Percentiles rank a stretch among this genome's conserved stretches.
These are phyloP conservation scores for Orbilia ellipsospora DNA, from an alignment of 2,329 filamentous ascomycete species.

Conservation along the genomic window DNA sequence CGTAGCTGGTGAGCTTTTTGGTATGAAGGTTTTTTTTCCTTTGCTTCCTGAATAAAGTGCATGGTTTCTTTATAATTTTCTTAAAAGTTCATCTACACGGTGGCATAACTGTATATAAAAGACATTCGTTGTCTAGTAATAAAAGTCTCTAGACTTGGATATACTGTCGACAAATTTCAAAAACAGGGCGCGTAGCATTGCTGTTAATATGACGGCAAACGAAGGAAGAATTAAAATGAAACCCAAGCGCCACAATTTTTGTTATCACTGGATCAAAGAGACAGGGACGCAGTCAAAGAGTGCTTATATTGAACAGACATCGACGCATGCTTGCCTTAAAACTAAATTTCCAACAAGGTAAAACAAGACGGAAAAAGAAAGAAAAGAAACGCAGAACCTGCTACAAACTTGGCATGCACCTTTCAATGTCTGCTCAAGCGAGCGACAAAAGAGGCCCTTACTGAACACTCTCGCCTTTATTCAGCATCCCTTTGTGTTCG, in stretches of 20 bases:
- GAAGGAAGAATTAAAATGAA: slow-evolving; percentile 7
- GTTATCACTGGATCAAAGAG: slow-evolving; percentile 26
- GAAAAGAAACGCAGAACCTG: slow-evolving; percentile 52
- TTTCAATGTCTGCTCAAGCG: slow-evolving; percentile 26
- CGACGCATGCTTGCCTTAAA: slow-evolving; percentile 42
- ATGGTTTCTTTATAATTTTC: too few relatives aligned
- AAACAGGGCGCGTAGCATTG: too few relatives aligned
- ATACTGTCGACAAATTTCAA: too few relatives aligned
- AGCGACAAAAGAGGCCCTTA: slow-evolving; percentile 21
- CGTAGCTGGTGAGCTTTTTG: slow-evolving; percentile 19
- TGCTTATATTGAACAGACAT: slow-evolving; percentile 47
- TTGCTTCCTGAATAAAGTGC: neutral
- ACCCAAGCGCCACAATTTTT: slow-evolving; percentile 42
- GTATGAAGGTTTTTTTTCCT: neutral
- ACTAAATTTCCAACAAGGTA: slow-evolving; percentile 34
- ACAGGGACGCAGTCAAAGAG: neutral
- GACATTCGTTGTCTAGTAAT: slow-evolving; percentile 14
- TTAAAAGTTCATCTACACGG: slow-evolving; percentile 8
- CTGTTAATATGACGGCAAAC: too few relatives aligned
- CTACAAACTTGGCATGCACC: slow-evolving; percentile 46
- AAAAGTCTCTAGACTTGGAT: slow-evolving; percentile 2
- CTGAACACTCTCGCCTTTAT: slow-evolving; percentile 25
- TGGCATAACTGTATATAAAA: slow-evolving; percentile 19
- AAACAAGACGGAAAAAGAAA: slow-evolving; percentile 13
- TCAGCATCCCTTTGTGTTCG: slow-evolving; percentile 3